Evolutionary conservation across 768 basidiomycete genomes (phyloP).

Genomic region (Suillus tomentosus): DNA sequence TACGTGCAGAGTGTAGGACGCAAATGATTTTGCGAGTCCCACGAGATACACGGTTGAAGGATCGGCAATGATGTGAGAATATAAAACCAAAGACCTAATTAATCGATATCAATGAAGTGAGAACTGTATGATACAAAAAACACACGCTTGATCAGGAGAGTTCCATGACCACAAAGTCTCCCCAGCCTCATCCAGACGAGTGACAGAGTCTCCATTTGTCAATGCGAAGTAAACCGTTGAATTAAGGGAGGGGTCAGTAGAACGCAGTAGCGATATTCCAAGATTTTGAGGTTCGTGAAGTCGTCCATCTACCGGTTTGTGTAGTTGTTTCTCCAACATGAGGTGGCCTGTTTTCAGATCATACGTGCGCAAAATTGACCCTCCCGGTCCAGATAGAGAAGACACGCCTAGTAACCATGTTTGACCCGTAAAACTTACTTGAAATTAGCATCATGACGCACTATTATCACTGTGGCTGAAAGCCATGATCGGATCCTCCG

Average conservation of each 20-base stretch:
- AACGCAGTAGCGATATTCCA: slow-evolving; percentile 50
- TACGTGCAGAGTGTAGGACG: slow-evolving; percentile 67
- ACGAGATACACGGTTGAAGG: slow-evolving; percentile 55
- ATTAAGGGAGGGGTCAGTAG: slow-evolving; percentile 40
- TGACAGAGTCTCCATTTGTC: slow-evolving; percentile 62
- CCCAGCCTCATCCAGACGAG: slow-evolving; percentile 54
- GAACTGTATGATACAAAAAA: slow-evolving; percentile 13
- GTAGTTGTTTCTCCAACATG: slow-evolving; percentile 64
- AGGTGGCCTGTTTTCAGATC: slow-evolving; percentile 65
- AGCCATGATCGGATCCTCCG: slow-evolving; percentile 63
- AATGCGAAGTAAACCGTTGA: slow-evolving; percentile 46
- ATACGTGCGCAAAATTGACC: slow-evolving; percentile 68
- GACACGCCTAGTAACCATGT: slow-evolving; percentile 53
- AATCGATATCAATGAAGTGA: slow-evolving; percentile 1
- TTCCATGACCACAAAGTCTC: slow-evolving; percentile 70
- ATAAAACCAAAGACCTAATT: slow-evolving; percentile 61
- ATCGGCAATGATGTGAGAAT: slow-evolving; percentile 61
- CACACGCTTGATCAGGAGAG: slow-evolving; percentile 68
- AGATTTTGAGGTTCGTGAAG: slow-evolving; percentile 54
- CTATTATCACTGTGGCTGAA: slow-evolving; percentile 62
- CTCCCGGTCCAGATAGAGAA: slow-evolving; percentile 75
- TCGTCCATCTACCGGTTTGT: slow-evolving; percentile 44
- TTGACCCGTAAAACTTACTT: slow-evolving; percentile 1
- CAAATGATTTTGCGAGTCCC: slow-evolving; percentile 45
- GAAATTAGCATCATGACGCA: slow-evolving; percentile 37